Conservation (phyloP, 1,139 yeast species). For the Debaryomycetaceae sp. region DNA sequence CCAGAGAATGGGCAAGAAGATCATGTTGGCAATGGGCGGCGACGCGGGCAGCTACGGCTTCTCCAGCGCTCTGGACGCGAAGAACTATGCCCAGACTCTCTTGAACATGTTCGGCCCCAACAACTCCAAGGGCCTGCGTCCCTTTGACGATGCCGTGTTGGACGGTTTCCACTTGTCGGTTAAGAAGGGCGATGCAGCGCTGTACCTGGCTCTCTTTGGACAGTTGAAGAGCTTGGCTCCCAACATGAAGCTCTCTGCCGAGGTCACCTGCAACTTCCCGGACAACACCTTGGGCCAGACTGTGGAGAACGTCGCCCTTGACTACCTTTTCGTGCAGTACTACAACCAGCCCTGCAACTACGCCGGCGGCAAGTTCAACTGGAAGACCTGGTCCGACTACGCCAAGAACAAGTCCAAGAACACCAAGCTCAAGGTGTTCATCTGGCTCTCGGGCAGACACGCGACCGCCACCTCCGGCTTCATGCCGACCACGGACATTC, state of each 20-base stretch:
- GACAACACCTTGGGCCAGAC: slow-evolving; percentile 73
- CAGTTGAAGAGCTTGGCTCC: slow-evolving; percentile 44
- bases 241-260: slow-evolving; percentile 72
- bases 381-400: slow-evolving; percentile 71
- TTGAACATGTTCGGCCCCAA: slow-evolving; percentile 73
- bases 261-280: slow-evolving; percentile 93
- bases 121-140: slow-evolving; percentile 37
- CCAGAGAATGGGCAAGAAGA: slow-evolving; percentile 67
- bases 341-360: slow-evolving; percentile 81
- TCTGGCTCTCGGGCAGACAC: slow-evolving; percentile 66
- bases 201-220: slow-evolving; percentile 53
- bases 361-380: slow-evolving; percentile 49
- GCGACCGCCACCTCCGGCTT: slow-evolving; percentile 65
- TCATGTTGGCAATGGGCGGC: slow-evolving; percentile 81
- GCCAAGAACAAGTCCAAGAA: slow-evolving; percentile 55
- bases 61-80: slow-evolving; percentile 48
- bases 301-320: slow-evolving; percentile 51
- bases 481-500: too few relatives aligned
- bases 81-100: slow-evolving; percentile 56
- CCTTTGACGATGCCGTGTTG: slow-evolving; percentile 49
- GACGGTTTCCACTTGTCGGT: slow-evolving; percentile 40
- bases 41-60: slow-evolving; percentile 76
- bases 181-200: slow-evolving; percentile 35
- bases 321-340: slow-evolving; percentile 85
- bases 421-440: slow-evolving; percentile 46